These are phyloP conservation scores for Lycium barbarum DNA, from an alignment of 257 asterid genomes.

Conservation along the genomic window DNA sequence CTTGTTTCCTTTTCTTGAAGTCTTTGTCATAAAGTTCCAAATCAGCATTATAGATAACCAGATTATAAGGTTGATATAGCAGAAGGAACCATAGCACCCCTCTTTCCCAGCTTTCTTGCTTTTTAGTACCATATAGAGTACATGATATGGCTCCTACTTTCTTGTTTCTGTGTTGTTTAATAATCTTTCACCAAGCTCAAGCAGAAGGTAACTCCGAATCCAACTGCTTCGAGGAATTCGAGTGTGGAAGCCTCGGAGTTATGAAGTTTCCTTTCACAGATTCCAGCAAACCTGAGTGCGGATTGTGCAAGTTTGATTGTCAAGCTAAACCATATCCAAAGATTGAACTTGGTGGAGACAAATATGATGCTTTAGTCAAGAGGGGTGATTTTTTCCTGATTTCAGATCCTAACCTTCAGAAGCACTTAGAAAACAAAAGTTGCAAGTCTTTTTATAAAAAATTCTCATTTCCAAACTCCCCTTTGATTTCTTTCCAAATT, in stretches of 20 bases:
- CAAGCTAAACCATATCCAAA: conserved; percentile 5
- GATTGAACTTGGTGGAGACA: neutral
- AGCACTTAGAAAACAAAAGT: neutral
- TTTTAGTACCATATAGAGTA: no score
- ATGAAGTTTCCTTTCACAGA: conserved; percentile 31
- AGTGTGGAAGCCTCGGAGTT: neutral
- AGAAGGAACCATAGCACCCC: neutral
- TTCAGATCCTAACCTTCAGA: neutral
- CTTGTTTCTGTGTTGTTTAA: conserved; percentile 9
- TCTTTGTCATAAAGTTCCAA: conserved; percentile 4
- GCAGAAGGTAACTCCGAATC: neutral
- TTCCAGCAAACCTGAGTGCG: neutral
- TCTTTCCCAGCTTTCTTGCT: neutral
- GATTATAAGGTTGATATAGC: neutral
- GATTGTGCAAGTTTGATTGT: conserved; percentile 23
- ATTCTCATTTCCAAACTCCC: conserved; percentile 16
- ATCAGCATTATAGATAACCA: neutral
- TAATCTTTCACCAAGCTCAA: conserved; percentile 11
- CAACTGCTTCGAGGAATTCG: conserved; percentile 7
- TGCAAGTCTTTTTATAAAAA: neutral
- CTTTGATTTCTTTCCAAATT: no score
- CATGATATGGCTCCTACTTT: conserved; percentile 22
- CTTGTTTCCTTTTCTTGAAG: neutral
- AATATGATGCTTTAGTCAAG: neutral
- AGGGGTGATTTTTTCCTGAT: conserved; percentile 3